Conservation (phyloP, 345 rosid species). For the Arabidopsis thaliana region DNA sequence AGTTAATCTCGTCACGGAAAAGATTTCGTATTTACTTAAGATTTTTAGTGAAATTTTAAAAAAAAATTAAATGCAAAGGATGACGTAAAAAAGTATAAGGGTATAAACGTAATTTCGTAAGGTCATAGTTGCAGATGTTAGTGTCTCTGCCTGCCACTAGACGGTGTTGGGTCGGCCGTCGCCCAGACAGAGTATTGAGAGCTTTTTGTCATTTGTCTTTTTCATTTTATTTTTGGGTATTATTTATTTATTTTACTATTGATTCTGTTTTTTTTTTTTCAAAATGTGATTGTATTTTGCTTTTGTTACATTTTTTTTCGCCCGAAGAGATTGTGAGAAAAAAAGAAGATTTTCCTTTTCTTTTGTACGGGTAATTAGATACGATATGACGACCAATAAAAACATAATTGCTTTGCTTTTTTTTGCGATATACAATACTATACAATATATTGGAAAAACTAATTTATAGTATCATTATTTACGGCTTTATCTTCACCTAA, state of each 20-base stretch:
- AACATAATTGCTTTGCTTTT: neutral
- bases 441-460: neutral
- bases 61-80: neutral
- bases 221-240: neutral
- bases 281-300: neutral
- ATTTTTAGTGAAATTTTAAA: neutral
- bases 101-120: constrained; percentile 19
- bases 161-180: constrained; percentile 49
- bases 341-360: neutral
- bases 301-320: neutral
- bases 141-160: constrained; percentile 48
- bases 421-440: neutral
- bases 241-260: neutral
- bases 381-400: neutral
- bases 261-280: neutral
- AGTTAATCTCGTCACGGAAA: constrained; percentile 34
- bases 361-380: constrained; percentile 2
- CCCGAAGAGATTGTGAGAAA: neutral
- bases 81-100: constrained; percentile 26
- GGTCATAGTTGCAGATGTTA: constrained; percentile 40
- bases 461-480: neutral
- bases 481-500: neutral
- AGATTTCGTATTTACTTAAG: constrained; percentile 21
- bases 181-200: constrained; percentile 37
- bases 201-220: constrained; percentile 44